These are phyloP conservation scores for Bimuria novae-zelandiae DNA, from an alignment of 2,329 filamentous ascomycete species.

Conservation along the genomic window DNA sequence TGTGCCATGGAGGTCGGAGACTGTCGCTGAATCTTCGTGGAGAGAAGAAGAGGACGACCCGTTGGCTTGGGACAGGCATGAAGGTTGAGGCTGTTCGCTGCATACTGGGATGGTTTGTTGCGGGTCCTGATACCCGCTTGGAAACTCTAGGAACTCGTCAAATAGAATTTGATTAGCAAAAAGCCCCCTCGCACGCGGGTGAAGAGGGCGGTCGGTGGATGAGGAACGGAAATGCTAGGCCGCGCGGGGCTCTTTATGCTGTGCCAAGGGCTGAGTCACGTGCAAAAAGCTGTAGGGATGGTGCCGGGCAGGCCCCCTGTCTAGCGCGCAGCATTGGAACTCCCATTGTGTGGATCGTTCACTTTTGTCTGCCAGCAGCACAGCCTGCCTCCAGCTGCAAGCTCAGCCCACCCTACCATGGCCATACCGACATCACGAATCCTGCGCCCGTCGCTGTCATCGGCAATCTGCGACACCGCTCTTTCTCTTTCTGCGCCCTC, in stretches of 20 bases:
- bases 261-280: conserved; percentile 11
- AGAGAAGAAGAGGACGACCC: conserved; percentile 29
- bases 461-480: conserved; percentile 24
- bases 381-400: conserved; percentile 18
- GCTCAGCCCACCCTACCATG: conserved; percentile 31
- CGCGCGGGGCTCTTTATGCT: conserved; percentile 26
- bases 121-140: conserved; percentile 43
- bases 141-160: conserved; percentile 44
- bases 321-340: conserved; percentile 9
- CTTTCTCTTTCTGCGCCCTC: conserved; percentile 35
- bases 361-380: conserved; percentile 24
- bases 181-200: conserved; percentile 41
- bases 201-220: conserved; percentile 37
- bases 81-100: conserved; percentile 29
- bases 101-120: conserved; percentile 39
- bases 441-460: conserved; percentile 27
- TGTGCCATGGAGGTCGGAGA: conserved; percentile 31
- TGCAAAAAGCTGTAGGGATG: conserved; percentile 1
- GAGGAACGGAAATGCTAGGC: conserved; percentile 21
- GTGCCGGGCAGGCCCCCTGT: conserved; percentile 2
- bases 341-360: conserved; percentile 7
- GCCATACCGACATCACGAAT: conserved; percentile 34
- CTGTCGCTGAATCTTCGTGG: conserved; percentile 26
- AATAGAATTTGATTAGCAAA: conserved; percentile 41
- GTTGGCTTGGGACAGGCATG: conserved; percentile 27